Evolutionary conservation across 257 asterid species (phyloP), one percentile per base, ranked within the genome.

Genomic region (Cordia subcordata): DNA sequence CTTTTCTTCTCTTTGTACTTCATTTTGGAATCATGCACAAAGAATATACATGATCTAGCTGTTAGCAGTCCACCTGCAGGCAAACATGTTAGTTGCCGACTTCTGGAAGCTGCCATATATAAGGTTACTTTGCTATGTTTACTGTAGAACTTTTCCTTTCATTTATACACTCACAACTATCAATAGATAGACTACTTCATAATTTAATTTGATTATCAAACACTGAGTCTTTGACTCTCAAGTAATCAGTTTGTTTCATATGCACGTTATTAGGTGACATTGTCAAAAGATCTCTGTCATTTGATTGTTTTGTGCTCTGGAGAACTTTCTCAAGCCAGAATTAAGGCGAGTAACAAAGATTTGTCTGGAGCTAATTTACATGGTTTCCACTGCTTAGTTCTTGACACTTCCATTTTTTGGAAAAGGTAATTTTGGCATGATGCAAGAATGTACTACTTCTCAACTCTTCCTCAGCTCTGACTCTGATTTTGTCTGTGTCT

Each of bases 301-400:
- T 73, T 78, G 67, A 73, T 74, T 62, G 94, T 85, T 76, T 57
- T 89, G 72, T 93, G 95, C 82, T 76, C 86, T 62, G 97, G 95
- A 65, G 65, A 78, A 62, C 75, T 86, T 55, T 50, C 68, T 54
- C 81, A 70, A 73, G 62, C 53, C 66, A 77, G 67, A 21, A 33
- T 56, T 51, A 75, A 74, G 69, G 77, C 73, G 75, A 75, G 69
- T 62, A 81, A 37, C 16, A 51, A 65, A 65, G 72, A 63, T 57
- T 61, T 61, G 57, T 58, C 82, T 72, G 77, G 77, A 50, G 68
- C 64, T 75, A 76, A 68, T 66, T 69, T 75, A 72, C 79, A 76
- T 53, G 95, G 93, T 70, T 56, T 77, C 51, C 88, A 86, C 66
- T 76, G 94, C 74, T 69, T 89, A 64, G 87, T 85, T 64, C 91